Evolutionary conservation across 2,329 filamentous ascomycete species (phyloP).

Genomic region (Talaromyces albobiverticillius): DNA sequence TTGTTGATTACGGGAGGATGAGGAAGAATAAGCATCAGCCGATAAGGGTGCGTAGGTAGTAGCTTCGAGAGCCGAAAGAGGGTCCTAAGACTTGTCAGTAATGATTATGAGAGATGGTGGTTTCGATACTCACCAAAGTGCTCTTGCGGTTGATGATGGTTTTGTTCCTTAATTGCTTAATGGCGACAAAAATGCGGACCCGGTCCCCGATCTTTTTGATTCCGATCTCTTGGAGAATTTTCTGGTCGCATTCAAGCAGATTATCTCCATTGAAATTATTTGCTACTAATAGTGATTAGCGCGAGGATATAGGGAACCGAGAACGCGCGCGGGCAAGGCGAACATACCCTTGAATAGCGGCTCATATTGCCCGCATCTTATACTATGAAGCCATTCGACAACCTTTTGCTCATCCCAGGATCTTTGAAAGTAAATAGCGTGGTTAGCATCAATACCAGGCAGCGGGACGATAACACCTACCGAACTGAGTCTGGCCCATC

Average conservation of each 20-base stretch:
- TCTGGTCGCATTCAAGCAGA: constrained; percentile 93
- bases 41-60: constrained; percentile 61
- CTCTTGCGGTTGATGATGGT: constrained; percentile 73
- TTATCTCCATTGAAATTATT: constrained; percentile 99
- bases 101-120: no score
- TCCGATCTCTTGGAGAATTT: constrained; percentile 94
- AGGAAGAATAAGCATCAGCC: constrained; percentile 60
- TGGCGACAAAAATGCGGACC: constrained; percentile 81
- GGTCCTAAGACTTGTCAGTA: constrained; percentile 59
- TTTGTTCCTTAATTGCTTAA: constrained; percentile 77
- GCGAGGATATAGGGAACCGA: no score
- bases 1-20: constrained; percentile 52
- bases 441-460: constrained; percentile 20
- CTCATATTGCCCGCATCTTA: constrained; percentile 93
- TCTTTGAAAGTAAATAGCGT: constrained; percentile 31
- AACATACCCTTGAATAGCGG: constrained; percentile 69
- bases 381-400: constrained; percentile 82
- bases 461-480: constrained; percentile 40
- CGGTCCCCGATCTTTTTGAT: constrained; percentile 97
- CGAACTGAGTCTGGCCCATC: constrained; percentile 73
- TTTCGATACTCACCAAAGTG: constrained; percentile 78
- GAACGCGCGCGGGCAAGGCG: background rate
- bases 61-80: constrained; percentile 73
- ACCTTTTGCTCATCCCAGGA: constrained; percentile 89
- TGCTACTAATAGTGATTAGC: constrained; percentile 38